Conservation (phyloP, 371 early-diverging fungal genomes). For the Phascolomyces articulosus region DNA sequence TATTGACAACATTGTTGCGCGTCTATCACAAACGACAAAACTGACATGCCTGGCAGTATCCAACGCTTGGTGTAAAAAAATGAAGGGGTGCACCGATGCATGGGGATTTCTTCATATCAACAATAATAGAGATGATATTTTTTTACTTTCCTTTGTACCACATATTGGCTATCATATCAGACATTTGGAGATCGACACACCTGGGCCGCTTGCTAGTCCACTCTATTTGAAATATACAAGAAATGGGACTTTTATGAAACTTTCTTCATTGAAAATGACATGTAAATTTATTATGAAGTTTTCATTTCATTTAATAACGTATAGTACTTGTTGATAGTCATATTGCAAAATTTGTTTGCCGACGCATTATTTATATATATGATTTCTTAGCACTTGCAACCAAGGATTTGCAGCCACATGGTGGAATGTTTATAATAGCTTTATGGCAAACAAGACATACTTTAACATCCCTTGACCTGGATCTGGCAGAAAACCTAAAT, state of each 20-base stretch:
- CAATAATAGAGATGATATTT: background rate
- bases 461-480: background rate
- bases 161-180: background rate
- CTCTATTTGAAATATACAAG: background rate
- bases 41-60: background rate
- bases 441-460: background rate
- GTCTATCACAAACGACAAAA: background rate
- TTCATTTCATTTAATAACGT: too few species aligned
- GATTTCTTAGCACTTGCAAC: background rate
- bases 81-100: background rate
- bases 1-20: background rate
- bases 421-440: background rate
- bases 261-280: background rate
- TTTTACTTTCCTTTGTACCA: background rate
- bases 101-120: background rate
- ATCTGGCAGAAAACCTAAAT: background rate
- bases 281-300: background rate
- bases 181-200: background rate
- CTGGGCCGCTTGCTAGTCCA: background rate
- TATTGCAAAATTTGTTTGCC: too few species aligned
- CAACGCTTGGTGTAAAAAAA: background rate
- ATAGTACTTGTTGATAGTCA: too few species aligned
- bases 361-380: too few species aligned
- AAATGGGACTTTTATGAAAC: background rate
- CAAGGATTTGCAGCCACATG: background rate